Percentiles rank a stretch among this genome's conserved stretches.
Conservation (phyloP, 108 stramenopile species). For the Nitzschia sp. region DNA sequence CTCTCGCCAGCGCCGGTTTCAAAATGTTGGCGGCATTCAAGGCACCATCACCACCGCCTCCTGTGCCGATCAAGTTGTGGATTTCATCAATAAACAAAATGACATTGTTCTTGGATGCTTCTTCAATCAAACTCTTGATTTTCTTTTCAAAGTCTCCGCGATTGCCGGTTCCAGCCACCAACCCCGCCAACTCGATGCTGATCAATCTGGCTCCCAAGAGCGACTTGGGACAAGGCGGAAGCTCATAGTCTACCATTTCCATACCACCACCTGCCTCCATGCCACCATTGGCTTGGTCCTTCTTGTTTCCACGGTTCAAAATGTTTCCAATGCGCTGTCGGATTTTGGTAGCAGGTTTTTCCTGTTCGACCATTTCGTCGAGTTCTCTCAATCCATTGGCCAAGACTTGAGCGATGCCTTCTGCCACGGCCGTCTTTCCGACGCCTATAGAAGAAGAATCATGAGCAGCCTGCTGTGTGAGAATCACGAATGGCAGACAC, state of each 20-base stretch:
- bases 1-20: slow-evolving; percentile 88
- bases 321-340: slow-evolving; percentile 22
- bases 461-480: too few relatives aligned
- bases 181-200: slow-evolving; percentile 68
- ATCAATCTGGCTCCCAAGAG: slow-evolving; percentile 67
- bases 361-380: slow-evolving; percentile 12
- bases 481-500: too few relatives aligned
- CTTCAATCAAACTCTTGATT: slow-evolving; percentile 73
- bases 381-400: slow-evolving; percentile 39
- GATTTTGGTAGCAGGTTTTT: slow-evolving; percentile 16
- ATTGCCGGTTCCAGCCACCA: slow-evolving; percentile 84
- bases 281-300: background rate
- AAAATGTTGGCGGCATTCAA: slow-evolving; percentile 90
- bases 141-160: slow-evolving; percentile 90
- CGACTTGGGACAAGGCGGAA: slow-evolving; percentile 67
- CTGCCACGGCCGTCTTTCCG: slow-evolving; percentile 89
- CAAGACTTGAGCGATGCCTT: slow-evolving; percentile 81
- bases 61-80: slow-evolving; percentile 82
- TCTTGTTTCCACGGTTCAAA: slow-evolving; percentile 7
- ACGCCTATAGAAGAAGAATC: slow-evolving; percentile 45
- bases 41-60: slow-evolving; percentile 87
- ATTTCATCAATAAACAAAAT: slow-evolving; percentile 90
- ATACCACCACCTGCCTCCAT: slow-evolving; percentile 32
- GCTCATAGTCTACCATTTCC: slow-evolving; percentile 61
- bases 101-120: slow-evolving; percentile 59